These are phyloP conservation scores for Telfairia occidentalis DNA, from an alignment of 331 rosid genomes.

Conservation along the genomic window DNA sequence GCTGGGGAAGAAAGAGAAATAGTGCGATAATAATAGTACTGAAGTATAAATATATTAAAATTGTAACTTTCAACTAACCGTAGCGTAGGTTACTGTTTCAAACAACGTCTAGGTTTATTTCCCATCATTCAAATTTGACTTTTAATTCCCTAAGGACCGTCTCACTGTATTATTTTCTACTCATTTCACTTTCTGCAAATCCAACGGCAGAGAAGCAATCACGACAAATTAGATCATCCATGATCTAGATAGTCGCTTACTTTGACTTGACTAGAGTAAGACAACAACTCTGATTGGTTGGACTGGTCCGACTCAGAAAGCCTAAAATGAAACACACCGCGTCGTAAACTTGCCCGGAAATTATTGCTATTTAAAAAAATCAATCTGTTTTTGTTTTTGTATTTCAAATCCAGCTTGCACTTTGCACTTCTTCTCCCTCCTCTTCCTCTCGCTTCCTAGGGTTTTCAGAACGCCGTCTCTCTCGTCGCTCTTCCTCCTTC, in stretches of 20 bases:
- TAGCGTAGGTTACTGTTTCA: background rate
- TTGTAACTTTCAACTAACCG: slow-evolving; percentile 2
- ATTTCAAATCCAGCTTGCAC: slow-evolving; percentile 11
- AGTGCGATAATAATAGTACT: background rate
- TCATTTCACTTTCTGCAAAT: background rate
- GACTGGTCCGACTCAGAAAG: background rate
- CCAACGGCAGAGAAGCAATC: background rate
- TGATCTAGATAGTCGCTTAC: background rate
- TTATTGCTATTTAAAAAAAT: slow-evolving; percentile 1
- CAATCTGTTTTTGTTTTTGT: slow-evolving; percentile 4
- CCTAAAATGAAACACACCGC: background rate
- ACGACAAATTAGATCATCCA: background rate
- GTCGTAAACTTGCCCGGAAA: background rate
- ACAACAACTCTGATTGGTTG: background rate
- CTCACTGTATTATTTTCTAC: background rate
- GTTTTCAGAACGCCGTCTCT: slow-evolving; percentile 17
- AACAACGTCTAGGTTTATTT: background rate
- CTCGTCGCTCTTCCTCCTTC: background rate
- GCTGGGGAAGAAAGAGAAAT: background rate
- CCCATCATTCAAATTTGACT: slow-evolving; percentile 7
- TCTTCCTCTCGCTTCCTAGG: slow-evolving; percentile 7
- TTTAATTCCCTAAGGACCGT: background rate
- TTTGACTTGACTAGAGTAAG: background rate
- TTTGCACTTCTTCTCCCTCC: background rate
- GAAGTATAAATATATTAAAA: background rate